These are phyloP conservation scores for Penstemon barbatus DNA, from an alignment of 257 asterid genomes.

Conservation along the genomic window DNA sequence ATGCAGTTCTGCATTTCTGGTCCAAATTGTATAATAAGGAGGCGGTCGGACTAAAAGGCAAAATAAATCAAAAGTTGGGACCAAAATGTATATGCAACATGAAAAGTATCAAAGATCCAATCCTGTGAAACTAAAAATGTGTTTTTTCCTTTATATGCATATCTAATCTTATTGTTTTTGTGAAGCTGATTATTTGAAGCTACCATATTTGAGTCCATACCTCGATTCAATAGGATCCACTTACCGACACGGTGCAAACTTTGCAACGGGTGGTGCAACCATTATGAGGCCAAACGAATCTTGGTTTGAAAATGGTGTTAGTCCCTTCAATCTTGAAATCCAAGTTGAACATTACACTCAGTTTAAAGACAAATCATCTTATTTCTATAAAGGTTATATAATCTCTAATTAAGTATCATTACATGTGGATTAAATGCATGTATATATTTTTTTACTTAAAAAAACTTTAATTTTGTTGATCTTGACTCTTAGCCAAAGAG, in stretches of 20 bases:
- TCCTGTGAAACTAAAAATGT: too few relatives aligned
- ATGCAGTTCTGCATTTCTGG: too few relatives aligned
- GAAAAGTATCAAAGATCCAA: too few relatives aligned
- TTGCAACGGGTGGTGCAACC: constrained; percentile 87
- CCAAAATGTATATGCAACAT: too few relatives aligned
- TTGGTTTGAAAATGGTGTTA: constrained; percentile 50
- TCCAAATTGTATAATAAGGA: too few relatives aligned
- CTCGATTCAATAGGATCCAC: constrained; percentile 61
- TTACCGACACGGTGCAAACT: constrained; percentile 62
- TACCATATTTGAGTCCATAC: constrained; percentile 61
- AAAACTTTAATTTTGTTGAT: too few relatives aligned
- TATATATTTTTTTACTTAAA: too few relatives aligned
- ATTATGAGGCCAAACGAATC: constrained; percentile 43
- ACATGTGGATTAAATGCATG: too few relatives aligned
- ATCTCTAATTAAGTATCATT: too few relatives aligned
- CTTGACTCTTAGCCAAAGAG: constrained; percentile 26
- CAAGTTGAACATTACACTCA: constrained; percentile 68
- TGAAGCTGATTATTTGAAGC: constrained; percentile 54
- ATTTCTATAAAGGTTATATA: constrained; percentile 27
- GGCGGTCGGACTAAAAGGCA: too few relatives aligned
- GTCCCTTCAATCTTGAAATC: constrained; percentile 66
- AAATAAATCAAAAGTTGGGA: too few relatives aligned
- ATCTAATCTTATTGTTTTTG: not conserved
- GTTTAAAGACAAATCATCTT: constrained; percentile 45
- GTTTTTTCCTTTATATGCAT: too few relatives aligned